Base-by-base conservation (phyloP, 768 basidiomycete species). In the Lentinula lateritia region DNA sequence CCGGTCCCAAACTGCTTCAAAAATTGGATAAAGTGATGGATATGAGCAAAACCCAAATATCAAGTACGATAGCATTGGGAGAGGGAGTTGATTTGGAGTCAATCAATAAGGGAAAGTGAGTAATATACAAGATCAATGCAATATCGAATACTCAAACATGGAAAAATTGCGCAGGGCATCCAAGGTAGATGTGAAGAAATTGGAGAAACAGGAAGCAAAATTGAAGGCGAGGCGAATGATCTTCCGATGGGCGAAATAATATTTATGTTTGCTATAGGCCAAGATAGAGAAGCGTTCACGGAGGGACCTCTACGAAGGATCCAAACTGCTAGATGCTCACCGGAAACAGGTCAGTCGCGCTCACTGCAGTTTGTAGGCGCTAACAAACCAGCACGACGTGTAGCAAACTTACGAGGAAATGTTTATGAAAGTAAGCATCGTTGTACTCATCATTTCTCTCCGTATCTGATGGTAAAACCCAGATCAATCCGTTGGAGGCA, bases 381-480 rank as follows among this genome's bases (percentile, higher is more conserved):
- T 41, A 57, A 16, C 43, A 20, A 62, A 64, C 36, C 67, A 56
- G 61, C 28, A 28, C 5, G 18, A 50, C 16, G 62, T 35, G 18
- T 67, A 98, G 88, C 94, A 98, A 90, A 85, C 89, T 18, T 98
- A 98, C 75, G 96, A 98, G 71, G 97, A 99, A 71, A 89, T 99
- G 86, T 99, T 95, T 77, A 92, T 99, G 92, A 93, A 97, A 82
- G 94, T 88, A 57, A 56, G 36, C 60, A 7, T n/a, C 10, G 12
- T 32, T 7, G 5, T 7, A 43, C 28, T 6, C 20, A 6, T 56
- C 23, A 34, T 23, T 20, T 48, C 20, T 50, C 52, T 60, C 16
- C 12, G 8, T 41, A 10, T 12, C 32, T 54, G 9, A 60, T 41
- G 5, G 43, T 52, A 28, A 36, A 9, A 52, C 46, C 1, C 34